Evolutionary conservation across 495 filamentous ascomycete genomes (phyloP).

Genomic region (Penicillium canescens): DNA sequence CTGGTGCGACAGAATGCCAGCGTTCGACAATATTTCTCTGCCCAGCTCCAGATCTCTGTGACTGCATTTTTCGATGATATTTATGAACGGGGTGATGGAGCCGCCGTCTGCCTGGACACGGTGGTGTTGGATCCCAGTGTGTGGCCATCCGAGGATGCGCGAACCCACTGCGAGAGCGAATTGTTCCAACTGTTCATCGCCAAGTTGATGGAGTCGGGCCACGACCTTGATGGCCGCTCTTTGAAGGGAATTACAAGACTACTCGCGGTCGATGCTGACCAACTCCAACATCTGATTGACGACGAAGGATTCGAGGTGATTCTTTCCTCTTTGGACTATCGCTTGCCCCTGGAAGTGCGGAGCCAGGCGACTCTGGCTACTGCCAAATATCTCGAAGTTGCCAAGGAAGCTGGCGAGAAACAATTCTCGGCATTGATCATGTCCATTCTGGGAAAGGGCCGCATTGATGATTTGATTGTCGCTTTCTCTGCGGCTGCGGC

Average conservation of each 20-base stretch:
- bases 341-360: conserved; percentile 64
- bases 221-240: conserved; percentile 58
- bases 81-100: conserved; percentile 61
- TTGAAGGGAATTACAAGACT: conserved; percentile 64
- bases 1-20: conserved; percentile 55
- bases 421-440: conserved; percentile 69
- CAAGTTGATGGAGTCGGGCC: conserved; percentile 61
- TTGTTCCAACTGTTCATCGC: conserved; percentile 67
- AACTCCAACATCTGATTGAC: conserved; percentile 68
- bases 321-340: conserved; percentile 73
- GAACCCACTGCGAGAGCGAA: conserved; percentile 54
- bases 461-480: conserved; percentile 60
- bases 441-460: conserved; percentile 49
- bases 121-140: conserved; percentile 56
- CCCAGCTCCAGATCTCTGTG: conserved; percentile 47
- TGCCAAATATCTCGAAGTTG: conserved; percentile 75
- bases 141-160: conserved; percentile 56
- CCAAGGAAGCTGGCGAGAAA: conserved; percentile 65
- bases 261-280: conserved; percentile 57
- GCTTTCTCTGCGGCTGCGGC: conserved; percentile 87
- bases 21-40: conserved; percentile 57
- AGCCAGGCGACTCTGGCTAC: conserved; percentile 74
- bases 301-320: conserved; percentile 78
- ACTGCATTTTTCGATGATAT: conserved; percentile 57
- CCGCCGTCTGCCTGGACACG: conserved; percentile 56